Base-by-base conservation (phyloP, 768 basidiomycete genomes). In the Boletus rubroflammeus region DNA sequence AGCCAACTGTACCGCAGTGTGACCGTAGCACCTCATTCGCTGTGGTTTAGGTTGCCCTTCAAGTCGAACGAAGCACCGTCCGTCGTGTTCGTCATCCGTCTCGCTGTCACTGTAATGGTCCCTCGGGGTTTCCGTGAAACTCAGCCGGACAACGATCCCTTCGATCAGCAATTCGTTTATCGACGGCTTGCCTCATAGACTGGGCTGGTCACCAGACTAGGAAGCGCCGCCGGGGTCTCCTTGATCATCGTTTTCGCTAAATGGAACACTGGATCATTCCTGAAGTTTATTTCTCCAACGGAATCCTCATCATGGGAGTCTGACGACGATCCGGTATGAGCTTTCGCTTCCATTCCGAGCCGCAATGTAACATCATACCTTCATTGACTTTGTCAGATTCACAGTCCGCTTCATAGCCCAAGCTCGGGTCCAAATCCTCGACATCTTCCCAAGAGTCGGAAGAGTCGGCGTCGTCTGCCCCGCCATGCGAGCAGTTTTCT, bases 151-250 rank as follows among this genome's bases (percentile, higher is more conserved):
- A 6, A 53, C 15, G 5, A 58, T 50, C 1, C 47, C 58, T 6
- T 59, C 58, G 36, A 58, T 44, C 26, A 58, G 2, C 21, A 57
- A 10, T 36, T 59, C 58, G 15, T 41, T n/a, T 31, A n/a, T n/a
- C n/a, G n/a, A n/a, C n/a, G n/a, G n/a, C n/a, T n/a, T n/a, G n/a
- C n/a, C n/a, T n/a, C n/a, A n/a, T n/a, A n/a, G n/a, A n/a, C n/a
- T n/a, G n/a, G n/a, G n/a, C n/a, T n/a, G n/a, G n/a, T n/a, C n/a
- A n/a, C n/a, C n/a, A n/a, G n/a, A 8, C 8, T 5, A 1, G 25
- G 21, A 29, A 40, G 51, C 19, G n/a, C 10, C 5, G 23, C 5
- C 10, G 39, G 49, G 8, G n/a, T 45, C 23, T 48, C 40, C 7
- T 45, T 9, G 5, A 19, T 15, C 13, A 39, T 51, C 13, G 3